A percentile compares a stretch with the other conserved stretches of the same genome.
phyloP scores from a whole-genome alignment of 495 filamentous ascomycete species.

The Penicillium alfredii region DNA sequence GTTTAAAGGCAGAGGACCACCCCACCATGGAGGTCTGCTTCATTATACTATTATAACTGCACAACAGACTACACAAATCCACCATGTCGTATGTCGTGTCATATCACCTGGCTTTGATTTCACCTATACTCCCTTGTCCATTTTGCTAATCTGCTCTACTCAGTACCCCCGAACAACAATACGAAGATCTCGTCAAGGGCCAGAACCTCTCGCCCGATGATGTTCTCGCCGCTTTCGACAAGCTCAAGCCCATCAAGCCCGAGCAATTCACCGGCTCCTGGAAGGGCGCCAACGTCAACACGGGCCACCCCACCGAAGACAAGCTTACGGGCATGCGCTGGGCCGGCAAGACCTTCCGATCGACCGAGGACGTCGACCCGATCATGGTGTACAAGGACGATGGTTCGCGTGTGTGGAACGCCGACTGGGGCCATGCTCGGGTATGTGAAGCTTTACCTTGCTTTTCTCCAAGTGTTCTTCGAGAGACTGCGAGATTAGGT shows the following conservation, averaged over 20 bases:
- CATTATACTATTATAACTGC: no score
- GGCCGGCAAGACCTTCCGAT: constrained; percentile 24
- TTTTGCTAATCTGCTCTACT: not conserved
- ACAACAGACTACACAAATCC: no score
- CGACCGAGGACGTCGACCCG: constrained; percentile 25
- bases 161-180: constrained; percentile 14
- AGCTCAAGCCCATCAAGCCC: constrained; percentile 10
- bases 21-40: no score
- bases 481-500: not conserved
- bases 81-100: not conserved
- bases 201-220: constrained; percentile 8
- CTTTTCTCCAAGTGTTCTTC: not conserved
- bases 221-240: constrained; percentile 9
- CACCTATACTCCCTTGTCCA: no score
- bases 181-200: constrained; percentile 7
- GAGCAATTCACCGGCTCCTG: constrained; percentile 17
- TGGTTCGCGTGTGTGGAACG: constrained; percentile 8
- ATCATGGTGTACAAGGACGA: constrained; percentile 18
- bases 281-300: constrained; percentile 22
- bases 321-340: constrained; percentile 15
- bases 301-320: constrained; percentile 17
- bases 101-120: not conserved
- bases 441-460: constrained; percentile 1
- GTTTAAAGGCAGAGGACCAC: no score
- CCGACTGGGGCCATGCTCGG: constrained; percentile 13